These are phyloP conservation scores for Wickerhamomyces mucosus DNA, from an alignment of 805 yeast species.

Conservation along the genomic window DNA sequence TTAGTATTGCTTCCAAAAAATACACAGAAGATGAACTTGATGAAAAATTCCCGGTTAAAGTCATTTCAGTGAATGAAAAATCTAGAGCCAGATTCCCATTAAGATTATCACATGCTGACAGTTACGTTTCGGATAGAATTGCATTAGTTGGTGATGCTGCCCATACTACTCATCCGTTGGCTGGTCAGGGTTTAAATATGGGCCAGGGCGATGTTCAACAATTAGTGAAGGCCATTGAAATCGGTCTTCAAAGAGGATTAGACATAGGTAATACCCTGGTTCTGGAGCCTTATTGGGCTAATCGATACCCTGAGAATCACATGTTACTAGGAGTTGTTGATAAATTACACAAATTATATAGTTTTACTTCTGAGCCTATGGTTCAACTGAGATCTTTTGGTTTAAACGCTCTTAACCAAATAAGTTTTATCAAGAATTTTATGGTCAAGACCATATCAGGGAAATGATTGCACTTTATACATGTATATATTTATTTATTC, in stretches of 20 bases:
- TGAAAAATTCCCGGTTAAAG: conserved; percentile 57
- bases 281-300: conserved; percentile 78
- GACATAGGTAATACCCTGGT: conserved; percentile 81
- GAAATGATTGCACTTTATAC: too few relatives aligned
- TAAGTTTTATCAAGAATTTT: conserved; percentile 57
- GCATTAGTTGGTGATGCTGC: conserved; percentile 99
- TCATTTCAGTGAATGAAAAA: conserved; percentile 44
- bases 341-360: conserved; percentile 79
- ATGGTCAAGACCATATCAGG: conserved; percentile 53
- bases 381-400: conserved; percentile 74
- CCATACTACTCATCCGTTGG: conserved; percentile 93
- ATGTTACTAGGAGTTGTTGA: conserved; percentile 81
- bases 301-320: conserved; percentile 76
- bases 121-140: conserved; percentile 72
- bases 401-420: conserved; percentile 52
- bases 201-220: conserved; percentile 88
- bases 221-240: conserved; percentile 59
- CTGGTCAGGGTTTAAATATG: conserved; percentile 97
- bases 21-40: conserved; percentile 37
- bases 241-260: conserved; percentile 65
- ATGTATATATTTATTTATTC: too few relatives aligned
- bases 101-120: conserved; percentile 82
- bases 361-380: conserved; percentile 62
- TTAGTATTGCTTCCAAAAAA: conserved; percentile 28
- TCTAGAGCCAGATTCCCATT: conserved; percentile 87